Percentiles rank a stretch among this genome's conserved stretches.
Evolutionary conservation across 768 basidiomycete genomes (phyloP).

Genomic region (Dacryopinax primogenitus): DNA sequence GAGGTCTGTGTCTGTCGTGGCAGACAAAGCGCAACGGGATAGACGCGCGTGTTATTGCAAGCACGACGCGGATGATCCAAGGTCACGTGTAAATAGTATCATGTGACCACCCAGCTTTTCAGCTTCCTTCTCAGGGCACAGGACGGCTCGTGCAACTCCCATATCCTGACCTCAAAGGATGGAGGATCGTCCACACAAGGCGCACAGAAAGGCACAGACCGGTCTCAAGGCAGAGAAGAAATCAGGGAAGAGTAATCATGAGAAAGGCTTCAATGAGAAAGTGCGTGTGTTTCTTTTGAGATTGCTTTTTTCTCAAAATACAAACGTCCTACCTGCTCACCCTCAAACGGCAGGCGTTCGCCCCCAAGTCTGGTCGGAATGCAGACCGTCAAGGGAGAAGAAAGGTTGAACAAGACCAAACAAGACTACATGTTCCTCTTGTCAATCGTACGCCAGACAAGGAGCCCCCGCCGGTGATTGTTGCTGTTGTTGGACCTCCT

Average conservation of each 20-base stretch:
- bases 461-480: slow-evolving; percentile 81
- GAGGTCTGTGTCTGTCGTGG: neutral
- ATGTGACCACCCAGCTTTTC: too few relatives aligned
- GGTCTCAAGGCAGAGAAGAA: slow-evolving; percentile 69
- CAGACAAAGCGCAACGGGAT: neutral
- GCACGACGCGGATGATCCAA: neutral
- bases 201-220: slow-evolving; percentile 62
- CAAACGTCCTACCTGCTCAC: neutral
- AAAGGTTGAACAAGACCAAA: slow-evolving; percentile 87
- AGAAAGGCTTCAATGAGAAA: slow-evolving; percentile 81
- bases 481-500: slow-evolving; percentile 90
- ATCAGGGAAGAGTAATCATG: slow-evolving; percentile 51
- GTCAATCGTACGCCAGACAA: slow-evolving; percentile 89
- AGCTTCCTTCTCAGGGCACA: too few relatives aligned
- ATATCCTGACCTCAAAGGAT: too few relatives aligned
- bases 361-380: slow-evolving; percentile 74
- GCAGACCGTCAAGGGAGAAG: slow-evolving; percentile 83
- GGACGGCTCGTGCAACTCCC: too few relatives aligned
- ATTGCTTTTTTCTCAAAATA: too few relatives aligned
- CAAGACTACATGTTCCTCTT: slow-evolving; percentile 86
- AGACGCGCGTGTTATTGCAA: slow-evolving; percentile 6
- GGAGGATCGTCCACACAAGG: slow-evolving; percentile 70
- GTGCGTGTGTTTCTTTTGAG: slow-evolving; percentile 31
- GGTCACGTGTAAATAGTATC: too few relatives aligned
- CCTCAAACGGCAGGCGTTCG: slow-evolving; percentile 53